Base-by-base conservation (phyloP, 331 rosid species). In the Erythrophleum ivorense region DNA sequence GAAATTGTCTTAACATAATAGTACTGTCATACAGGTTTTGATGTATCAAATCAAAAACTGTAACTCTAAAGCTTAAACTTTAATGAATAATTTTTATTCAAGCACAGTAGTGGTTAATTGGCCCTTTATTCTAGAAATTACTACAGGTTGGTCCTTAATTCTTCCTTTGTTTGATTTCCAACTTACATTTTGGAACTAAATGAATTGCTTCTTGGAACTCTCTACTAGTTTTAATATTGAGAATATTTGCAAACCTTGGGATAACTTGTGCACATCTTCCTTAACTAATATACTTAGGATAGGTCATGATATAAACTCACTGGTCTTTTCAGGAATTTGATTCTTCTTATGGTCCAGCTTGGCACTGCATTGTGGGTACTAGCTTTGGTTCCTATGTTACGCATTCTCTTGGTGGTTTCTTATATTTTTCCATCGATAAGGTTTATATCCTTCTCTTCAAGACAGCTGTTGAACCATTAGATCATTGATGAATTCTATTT, bases 321-420 rank as follows among this genome's bases (percentile, higher is more conserved):
- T 84, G 43, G 38, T 73, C 36, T 85, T 83, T 67, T 7, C 95
- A 95, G 99, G 99, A 93, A 74, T 95, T 93, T 81, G 99, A 95
- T 81, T 85, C 94, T 45, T 76, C 90, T 2, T 93, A 90, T 76
- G 99, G 99, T 58, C 98, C 97, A 19, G 99, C 99, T 57, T 95
- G 99, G 98, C 99, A 95, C 81, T 95, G 99, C 92, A 93, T 95
- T 59, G 99, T 95, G 36, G 99, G 99, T 16, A 92, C 94, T 57
- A 93, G 99, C 89, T 95, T 95, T 83, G 99, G 99, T n/a, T 95
- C 99, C 13, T 95, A 92, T 77, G 98, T 95, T 16, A 95, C 99
- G 24, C 98, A 93, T 83, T 93, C 98, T 54, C 65, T 84, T 2
- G 99, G 99, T 8, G 98, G 97, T 46, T 93, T 95, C 89, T 81